Evolutionary conservation across 129 eudicot genomes (phyloP), one percentile per base, ranked within the genome.

Genomic region (Oenanthe sinensis): DNA sequence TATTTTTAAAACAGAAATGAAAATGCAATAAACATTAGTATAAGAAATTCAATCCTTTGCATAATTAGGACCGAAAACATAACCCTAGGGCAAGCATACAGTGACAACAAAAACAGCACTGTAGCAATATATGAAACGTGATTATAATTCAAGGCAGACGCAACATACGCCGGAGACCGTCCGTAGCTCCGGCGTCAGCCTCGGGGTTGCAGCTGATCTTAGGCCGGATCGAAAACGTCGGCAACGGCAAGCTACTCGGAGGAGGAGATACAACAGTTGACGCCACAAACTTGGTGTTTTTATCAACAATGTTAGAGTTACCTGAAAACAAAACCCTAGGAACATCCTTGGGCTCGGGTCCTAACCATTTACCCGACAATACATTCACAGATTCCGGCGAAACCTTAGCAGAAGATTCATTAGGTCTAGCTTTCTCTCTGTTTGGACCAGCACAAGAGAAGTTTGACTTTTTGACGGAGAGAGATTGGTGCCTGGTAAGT

Each of bases 191-290:
- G 74, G 78, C 60, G 43, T 92, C 97, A 13, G 79, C 91, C 76
- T 84, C 82, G 3, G 76, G 84, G 11, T 82, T 82, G 83, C 98
- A 93, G 74, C 90, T 86, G 47, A 80, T 82, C 94, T 93, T 90
- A 22, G 92, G 87, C 94, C 96, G 81, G 71, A 90, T 75, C 33
- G 84, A 88, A 87, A 93, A 90, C 83, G 88, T 90, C 43, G 98
- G 98, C 91, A 93, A 81, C 68, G 98, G 98, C 92, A 93, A 39
- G 84, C 98, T 90, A 80, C 98, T 93, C 15, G 98, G 98, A 28
- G 98, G 96, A n/a, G 98, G 74, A 30, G 72, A 67, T 15, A 67
- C 19, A 33, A 67, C 43, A 67, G 22, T 26, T 2, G 74, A 33
- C 24, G 46, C 74, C 74, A 36, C 44, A 17, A 36, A 37, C 24